Evolutionary conservation across 768 basidiomycete genomes (phyloP), one percentile per base, ranked within the genome.

Genomic region (Leucosporidium creatinivorum): DNA sequence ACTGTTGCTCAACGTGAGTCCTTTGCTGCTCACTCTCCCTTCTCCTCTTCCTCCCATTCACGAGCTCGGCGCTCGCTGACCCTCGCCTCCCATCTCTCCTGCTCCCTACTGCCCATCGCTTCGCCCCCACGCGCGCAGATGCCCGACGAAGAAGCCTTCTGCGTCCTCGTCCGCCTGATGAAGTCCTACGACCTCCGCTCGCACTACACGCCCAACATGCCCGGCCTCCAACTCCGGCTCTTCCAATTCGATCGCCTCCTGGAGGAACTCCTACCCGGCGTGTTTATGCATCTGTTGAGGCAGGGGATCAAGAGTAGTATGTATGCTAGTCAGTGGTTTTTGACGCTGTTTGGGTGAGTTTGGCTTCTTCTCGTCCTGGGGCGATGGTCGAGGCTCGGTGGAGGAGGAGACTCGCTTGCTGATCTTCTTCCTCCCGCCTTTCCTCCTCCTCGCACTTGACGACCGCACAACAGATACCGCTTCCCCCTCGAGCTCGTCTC

Each of bases 141-240:
- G 96, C 96, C 96, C 28, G 96, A 98, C 69, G 96, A 99, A 80
- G 94, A 98, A 79, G 94, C 94, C 0, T 99, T 99, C 78, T 94
- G 89, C 70, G 84, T 98, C 17, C 83, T 98, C 15, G 93, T 97
- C 33, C 83, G 96, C 62, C 79, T 99, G 21, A 98, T 98, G 96
- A 83, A 96, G 67, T 89, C 93, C 1, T 98, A 99, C 76, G 93
- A 94, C 78, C 82, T 98, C 3, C 86, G 94, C 54, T 92, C 92
- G 1, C 94, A 97, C 79, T 99, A 93, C 79, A 82, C 97, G n/a
- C 93, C 96, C 5, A 94, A 99, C 75, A 99, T 99, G 96, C 96
- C 96, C 1, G 94, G 92, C 73, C 78, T 99, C 8, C 96, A 98
- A 77, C 80, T 93, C 52, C 90, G 94, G 26, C 83, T 99, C 23